Conservation (phyloP, 345 rosid genomes). For the Eucalyptus fibrosa region DNA sequence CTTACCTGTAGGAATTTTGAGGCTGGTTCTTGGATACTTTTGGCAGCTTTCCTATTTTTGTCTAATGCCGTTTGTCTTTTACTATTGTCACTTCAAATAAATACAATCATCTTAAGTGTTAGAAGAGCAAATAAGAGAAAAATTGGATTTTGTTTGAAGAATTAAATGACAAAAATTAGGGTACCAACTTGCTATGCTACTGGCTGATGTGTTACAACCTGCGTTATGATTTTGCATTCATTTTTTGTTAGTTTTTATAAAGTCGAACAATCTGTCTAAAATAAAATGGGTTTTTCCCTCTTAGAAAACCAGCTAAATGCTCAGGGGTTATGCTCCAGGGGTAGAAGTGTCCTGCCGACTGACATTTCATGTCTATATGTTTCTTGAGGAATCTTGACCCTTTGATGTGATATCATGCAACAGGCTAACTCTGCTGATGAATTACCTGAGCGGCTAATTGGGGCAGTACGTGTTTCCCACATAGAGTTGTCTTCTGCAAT, state of each 20-base stretch:
- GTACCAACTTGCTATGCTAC: not conserved
- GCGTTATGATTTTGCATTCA: not conserved
- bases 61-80: not conserved
- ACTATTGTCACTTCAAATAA: not conserved
- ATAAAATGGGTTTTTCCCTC: not conserved
- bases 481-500: constrained; percentile 85
- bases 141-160: not conserved
- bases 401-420: not conserved
- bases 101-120: not conserved
- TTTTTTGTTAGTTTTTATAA: not conserved
- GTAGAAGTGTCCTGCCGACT: not conserved
- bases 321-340: not conserved
- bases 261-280: not conserved
- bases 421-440: constrained; percentile 86
- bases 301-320: not conserved
- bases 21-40: not conserved
- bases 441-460: constrained; percentile 81
- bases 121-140: not conserved
- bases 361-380: not conserved
- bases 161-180: not conserved
- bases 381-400: not conserved
- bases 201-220: not conserved
- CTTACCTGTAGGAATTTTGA: not conserved
- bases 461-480: constrained; percentile 91
- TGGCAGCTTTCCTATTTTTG: not conserved